Evolutionary conservation across 495 filamentous ascomycete genomes (phyloP).

Genomic region (Penicillium canariense): DNA sequence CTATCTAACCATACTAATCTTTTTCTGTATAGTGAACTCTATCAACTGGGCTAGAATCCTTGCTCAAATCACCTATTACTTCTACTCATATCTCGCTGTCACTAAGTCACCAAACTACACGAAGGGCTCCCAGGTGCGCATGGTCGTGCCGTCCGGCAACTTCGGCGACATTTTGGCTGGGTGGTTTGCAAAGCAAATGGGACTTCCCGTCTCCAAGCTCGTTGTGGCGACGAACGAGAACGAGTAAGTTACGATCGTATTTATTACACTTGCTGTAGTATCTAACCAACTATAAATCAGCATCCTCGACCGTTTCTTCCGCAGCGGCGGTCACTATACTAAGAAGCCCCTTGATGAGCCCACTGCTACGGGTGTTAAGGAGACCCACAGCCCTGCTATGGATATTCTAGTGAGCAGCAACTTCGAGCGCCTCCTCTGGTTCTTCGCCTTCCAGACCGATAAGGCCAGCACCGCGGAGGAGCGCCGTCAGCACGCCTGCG

Average conservation of each 20-base stretch:
- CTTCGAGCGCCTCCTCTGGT: conserved; percentile 97
- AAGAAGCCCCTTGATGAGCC: conserved; percentile 43
- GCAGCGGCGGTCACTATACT: conserved; percentile 78
- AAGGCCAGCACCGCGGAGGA: conserved; percentile 26
- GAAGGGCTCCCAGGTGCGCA: conserved; percentile 62
- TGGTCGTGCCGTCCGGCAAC: conserved; percentile 88
- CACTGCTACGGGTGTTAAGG: conserved; percentile 47
- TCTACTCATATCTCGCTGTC: conserved; percentile 84
- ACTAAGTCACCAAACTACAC: conserved; percentile 47
- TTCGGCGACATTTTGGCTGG: conserved; percentile 96
- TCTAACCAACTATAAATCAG: neutral
- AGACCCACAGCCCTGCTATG: conserved; percentile 91
- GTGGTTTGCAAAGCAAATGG: conserved; percentile 89
- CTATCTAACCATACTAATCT: neutral
- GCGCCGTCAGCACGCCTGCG: conserved; percentile 38
- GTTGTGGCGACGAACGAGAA: conserved; percentile 91
- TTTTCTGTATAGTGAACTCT: conserved; percentile 3
- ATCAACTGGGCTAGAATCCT: conserved; percentile 91
- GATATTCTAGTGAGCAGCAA: conserved; percentile 94
- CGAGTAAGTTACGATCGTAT: conserved; percentile 40
- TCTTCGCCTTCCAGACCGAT: conserved; percentile 67
- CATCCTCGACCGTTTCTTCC: conserved; percentile 78
- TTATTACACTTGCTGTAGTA: neutral
- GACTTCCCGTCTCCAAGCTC: conserved; percentile 78
- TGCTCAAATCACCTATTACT: conserved; percentile 88